Conservation (phyloP, 1,284 basidiomycete genomes). For the Termitomyces sp. region DNA sequence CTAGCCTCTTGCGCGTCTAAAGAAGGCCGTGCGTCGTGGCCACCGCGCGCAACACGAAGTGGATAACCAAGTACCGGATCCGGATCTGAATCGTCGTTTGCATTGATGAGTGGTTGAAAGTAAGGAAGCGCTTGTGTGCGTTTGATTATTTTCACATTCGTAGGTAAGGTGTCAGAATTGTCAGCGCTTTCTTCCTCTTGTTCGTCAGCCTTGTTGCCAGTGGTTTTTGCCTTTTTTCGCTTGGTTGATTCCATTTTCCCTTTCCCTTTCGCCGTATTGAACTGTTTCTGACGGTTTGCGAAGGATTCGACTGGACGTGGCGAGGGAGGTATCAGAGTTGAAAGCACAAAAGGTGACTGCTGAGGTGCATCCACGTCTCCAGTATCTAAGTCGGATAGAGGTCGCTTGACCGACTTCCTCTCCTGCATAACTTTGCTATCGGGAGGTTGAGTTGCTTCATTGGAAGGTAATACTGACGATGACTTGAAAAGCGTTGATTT, state of each 20-base stretch:
- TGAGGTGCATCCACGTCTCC: slow-evolving; percentile 8
- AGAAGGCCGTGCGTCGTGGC: slow-evolving; percentile 12
- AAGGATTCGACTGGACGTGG: slow-evolving; percentile 41
- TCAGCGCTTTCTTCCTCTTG: slow-evolving; percentile 23
- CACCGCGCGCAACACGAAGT: slow-evolving; percentile 19
- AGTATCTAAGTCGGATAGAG: slow-evolving; percentile 25
- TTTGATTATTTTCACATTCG: slow-evolving; percentile 30
- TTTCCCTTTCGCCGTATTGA: slow-evolving; percentile 26
- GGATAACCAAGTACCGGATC: slow-evolving; percentile 37
- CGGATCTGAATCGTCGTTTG: slow-evolving; percentile 32
- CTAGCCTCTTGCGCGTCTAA: slow-evolving; percentile 21
- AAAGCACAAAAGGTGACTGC: slow-evolving; percentile 6
- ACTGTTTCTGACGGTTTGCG: slow-evolving; percentile 22
- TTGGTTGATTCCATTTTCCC: slow-evolving; percentile 33
- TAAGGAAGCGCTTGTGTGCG: slow-evolving; percentile 21
- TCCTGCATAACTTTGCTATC: not conserved
- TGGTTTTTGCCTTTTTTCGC: slow-evolving; percentile 34
- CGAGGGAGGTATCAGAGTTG: slow-evolving; percentile 55
- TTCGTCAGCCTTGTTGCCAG: slow-evolving; percentile 16
- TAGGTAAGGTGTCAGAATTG: slow-evolving; percentile 17
- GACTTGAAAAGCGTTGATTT: slow-evolving; percentile 13
- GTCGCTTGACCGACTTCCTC: slow-evolving; percentile 24
- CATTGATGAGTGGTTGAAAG: slow-evolving; percentile 20
- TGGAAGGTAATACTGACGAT: slow-evolving; percentile 1
- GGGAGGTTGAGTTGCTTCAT: not conserved